Base-by-base conservation (phyloP, 495 filamentous ascomycete genomes). In the Neurospora cerealis region DNA sequence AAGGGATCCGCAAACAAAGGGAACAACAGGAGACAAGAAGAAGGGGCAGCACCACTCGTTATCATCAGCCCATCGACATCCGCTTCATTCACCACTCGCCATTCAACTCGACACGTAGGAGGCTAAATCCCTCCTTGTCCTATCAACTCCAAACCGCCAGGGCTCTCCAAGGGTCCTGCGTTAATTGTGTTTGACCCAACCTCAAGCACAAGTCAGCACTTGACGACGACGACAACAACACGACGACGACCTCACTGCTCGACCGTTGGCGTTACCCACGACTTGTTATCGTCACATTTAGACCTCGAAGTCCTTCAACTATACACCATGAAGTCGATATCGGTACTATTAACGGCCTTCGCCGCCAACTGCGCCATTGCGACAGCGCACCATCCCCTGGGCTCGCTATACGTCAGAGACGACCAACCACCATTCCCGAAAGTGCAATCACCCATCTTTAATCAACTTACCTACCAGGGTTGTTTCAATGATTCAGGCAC, bases 401-500 rank as follows among this genome's bases (percentile, higher is more conserved):
- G 11, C 21, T 60, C 48, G 5, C 24, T 60, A 7, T 1, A 28
- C 21, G 48, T 15, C 48, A 60, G 48, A 60, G 48, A 0, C 42
- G 7, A 70, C 17, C n/a, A n/a, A n/a, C 73, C 78, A 24, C 60
- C 72, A 28, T 28, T 15, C 5, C 48, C 48, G 11, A 1, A 2
- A 54, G 2, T 13, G 5, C 0, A 6, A 60, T 0, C 21, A 0
- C 74, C 80, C 10, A 34, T 7, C 1, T 73, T 75, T 5, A 71
- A 73, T 36, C 13, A 36, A 0, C 8, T 15, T 10, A 75, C 76
- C n/a, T 70, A 62, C 13, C 76, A 79, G 11, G 82, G 82, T 21
- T 83, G 82, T 76, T 83, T 71, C 77, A 77, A 70, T 13, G 77
- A 77, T 3, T n/a, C 69, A 0, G 81, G 82, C 36, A 69, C 77